phyloP scores from a whole-genome alignment of 2,329 filamentous ascomycete species.

The Colletotrichum siamense region DNA sequence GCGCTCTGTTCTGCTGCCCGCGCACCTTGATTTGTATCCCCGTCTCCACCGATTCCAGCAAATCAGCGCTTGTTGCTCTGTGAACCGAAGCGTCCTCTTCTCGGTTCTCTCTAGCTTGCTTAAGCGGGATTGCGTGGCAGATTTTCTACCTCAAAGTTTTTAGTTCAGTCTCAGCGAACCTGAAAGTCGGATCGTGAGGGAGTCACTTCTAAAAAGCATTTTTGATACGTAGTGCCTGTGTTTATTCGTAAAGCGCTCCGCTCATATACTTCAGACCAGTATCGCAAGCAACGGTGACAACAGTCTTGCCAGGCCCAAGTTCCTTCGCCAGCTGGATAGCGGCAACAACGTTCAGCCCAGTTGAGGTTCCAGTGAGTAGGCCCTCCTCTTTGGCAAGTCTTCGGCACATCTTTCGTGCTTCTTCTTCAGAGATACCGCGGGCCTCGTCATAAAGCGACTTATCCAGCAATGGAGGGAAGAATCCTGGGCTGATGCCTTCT shows the following conservation, averaged over 20 bases:
- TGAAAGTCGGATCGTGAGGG: background rate
- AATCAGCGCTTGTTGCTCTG: background rate
- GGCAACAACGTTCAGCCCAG: background rate
- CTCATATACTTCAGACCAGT: slow-evolving; percentile 6
- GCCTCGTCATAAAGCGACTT: slow-evolving; percentile 3
- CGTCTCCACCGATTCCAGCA: background rate
- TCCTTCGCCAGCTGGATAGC: background rate
- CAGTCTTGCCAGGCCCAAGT: background rate
- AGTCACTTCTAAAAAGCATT: background rate
- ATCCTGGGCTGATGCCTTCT: slow-evolving; percentile 1
- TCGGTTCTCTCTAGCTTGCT: background rate
- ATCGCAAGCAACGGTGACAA: slow-evolving; percentile 9
- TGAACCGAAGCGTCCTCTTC: background rate
- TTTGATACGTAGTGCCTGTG: background rate
- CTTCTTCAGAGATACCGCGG: background rate
- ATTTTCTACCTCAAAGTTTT: background rate
- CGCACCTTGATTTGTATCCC: background rate
- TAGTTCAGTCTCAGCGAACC: background rate
- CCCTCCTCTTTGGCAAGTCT: slow-evolving; percentile 6
- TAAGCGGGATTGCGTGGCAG: background rate
- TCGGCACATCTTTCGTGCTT: slow-evolving; percentile 1
- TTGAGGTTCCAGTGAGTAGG: background rate
- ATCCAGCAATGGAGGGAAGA: background rate
- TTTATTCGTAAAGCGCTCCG: background rate
- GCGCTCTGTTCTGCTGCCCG: background rate